These are phyloP conservation scores for Fusarium irregulare DNA, from an alignment of 2,329 filamentous ascomycete species.

Conservation along the genomic window DNA sequence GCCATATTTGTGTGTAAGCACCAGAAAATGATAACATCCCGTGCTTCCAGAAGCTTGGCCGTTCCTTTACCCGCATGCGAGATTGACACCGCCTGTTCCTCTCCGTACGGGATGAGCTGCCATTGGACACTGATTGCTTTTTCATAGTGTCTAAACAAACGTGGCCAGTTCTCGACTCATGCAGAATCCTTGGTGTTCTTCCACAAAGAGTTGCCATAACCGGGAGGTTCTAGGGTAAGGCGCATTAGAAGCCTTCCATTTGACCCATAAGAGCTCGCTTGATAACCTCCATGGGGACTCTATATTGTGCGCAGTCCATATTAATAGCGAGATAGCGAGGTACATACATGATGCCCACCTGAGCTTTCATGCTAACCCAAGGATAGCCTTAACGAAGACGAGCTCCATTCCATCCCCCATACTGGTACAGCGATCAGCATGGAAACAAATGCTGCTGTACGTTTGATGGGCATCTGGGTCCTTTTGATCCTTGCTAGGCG, in stretches of 20 bases:
- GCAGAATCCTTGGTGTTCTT: background rate
- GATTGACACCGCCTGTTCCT: background rate
- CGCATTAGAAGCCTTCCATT: background rate
- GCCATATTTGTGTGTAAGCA: background rate
- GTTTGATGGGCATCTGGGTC: constrained; percentile 17
- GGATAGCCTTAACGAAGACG: constrained; percentile 2
- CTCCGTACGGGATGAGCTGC: background rate
- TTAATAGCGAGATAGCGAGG: constrained; percentile 2
- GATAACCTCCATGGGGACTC: background rate
- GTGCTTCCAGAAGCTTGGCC: background rate
- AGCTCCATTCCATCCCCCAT: background rate
- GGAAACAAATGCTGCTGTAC: constrained; percentile 18
- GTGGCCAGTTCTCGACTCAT: constrained; percentile 1
- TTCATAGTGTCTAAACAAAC: background rate
- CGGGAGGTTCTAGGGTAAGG: background rate
- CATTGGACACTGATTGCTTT: background rate
- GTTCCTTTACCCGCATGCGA: background rate
- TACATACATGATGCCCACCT: background rate
- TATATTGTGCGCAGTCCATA: background rate
- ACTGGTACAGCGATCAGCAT: constrained; percentile 20
- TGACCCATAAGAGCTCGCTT: background rate
- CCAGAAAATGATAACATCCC: background rate
- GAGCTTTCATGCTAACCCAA: constrained; percentile 18
- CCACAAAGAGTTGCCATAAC: background rate
- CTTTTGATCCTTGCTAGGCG: constrained; percentile 11